Evolutionary conservation across 2,329 filamentous ascomycete genomes (phyloP).

Genomic region (Rhynchosporium secalis): DNA sequence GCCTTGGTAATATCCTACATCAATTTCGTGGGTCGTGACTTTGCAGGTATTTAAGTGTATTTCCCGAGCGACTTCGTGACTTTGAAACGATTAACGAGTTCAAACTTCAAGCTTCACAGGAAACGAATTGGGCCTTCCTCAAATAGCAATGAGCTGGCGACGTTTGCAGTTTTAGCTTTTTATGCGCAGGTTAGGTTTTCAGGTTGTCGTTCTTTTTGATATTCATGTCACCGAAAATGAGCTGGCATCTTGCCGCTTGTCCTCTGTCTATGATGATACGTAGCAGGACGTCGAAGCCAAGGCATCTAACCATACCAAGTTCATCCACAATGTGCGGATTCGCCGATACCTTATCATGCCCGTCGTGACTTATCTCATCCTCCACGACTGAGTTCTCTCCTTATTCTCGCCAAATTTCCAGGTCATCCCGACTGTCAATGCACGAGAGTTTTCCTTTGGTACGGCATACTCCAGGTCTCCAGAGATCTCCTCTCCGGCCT

Average conservation of each 20-base stretch:
- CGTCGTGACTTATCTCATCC: conserved; percentile 35
- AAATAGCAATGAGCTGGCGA: too few species aligned
- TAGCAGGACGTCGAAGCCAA: not conserved
- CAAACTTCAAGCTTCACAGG: too few species aligned
- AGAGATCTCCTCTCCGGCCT: conserved; percentile 57
- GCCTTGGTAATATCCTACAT: too few species aligned
- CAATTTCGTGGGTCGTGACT: too few species aligned
- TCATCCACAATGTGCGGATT: not conserved
- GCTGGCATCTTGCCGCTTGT: not conserved
- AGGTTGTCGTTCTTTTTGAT: not conserved
- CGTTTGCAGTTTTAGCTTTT: not conserved
- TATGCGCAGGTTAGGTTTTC: not conserved
- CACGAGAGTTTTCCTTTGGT: conserved; percentile 67
- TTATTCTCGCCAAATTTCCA: conserved; percentile 50
- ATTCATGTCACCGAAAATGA: not conserved
- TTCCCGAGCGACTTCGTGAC: too few species aligned
- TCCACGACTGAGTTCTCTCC: conserved; percentile 37
- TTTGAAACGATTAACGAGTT: too few species aligned
- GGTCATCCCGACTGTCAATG: conserved; percentile 61
- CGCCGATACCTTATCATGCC: not conserved
- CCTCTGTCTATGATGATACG: not conserved
- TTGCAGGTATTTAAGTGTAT: too few species aligned
- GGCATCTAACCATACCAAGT: too few species aligned
- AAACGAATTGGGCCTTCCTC: too few species aligned
- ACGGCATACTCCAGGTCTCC: conserved; percentile 72